Percentiles rank a stretch among this genome's conserved stretches.
Evolutionary conservation across 1,284 basidiomycete species (phyloP).

Genomic region (Cryptococcus sp.): DNA sequence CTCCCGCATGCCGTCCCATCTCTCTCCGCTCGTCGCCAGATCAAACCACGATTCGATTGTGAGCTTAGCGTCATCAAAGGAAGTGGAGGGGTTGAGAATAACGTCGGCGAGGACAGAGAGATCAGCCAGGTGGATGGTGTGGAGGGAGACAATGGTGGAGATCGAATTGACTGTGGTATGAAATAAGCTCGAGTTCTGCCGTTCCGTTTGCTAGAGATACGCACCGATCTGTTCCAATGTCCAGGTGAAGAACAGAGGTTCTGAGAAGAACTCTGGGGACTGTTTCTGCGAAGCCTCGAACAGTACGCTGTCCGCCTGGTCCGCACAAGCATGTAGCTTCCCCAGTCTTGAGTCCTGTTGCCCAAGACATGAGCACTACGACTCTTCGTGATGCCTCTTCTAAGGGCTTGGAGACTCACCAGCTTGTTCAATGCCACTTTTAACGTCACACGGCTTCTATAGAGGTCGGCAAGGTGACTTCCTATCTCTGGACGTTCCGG

Average conservation of each 20-base stretch:
- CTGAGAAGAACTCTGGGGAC: conserved; percentile 28
- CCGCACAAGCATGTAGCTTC: conserved; percentile 34
- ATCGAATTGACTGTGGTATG: conserved; percentile 36
- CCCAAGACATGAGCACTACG: neutral
- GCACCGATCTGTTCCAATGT: conserved; percentile 43
- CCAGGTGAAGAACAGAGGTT: conserved; percentile 46
- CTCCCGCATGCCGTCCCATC: conserved; percentile 34
- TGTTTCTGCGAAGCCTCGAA: conserved; percentile 38
- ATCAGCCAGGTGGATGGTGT: conserved; percentile 29
- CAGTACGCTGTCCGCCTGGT: conserved; percentile 42
- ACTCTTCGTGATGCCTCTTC: neutral
- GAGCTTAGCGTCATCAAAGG: conserved; percentile 38
- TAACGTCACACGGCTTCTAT: conserved; percentile 18
- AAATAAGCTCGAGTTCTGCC: neutral
- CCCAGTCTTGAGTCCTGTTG: conserved; percentile 33
- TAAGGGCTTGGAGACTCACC: conserved; percentile 17
- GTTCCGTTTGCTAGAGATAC: neutral
- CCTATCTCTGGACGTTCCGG: conserved; percentile 34
- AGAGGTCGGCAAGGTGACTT: conserved; percentile 24
- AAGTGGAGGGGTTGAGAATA: conserved; percentile 27
- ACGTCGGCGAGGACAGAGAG: conserved; percentile 23
- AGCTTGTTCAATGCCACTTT: conserved; percentile 32
- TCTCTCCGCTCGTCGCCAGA: conserved; percentile 31
- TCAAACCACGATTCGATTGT: conserved; percentile 43
- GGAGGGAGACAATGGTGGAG: conserved; percentile 29